A percentile compares a stretch with the other conserved stretches of the same genome.
Conservation (phyloP, 148 eudicot genomes). For the Rhododendron williamsianum region DNA sequence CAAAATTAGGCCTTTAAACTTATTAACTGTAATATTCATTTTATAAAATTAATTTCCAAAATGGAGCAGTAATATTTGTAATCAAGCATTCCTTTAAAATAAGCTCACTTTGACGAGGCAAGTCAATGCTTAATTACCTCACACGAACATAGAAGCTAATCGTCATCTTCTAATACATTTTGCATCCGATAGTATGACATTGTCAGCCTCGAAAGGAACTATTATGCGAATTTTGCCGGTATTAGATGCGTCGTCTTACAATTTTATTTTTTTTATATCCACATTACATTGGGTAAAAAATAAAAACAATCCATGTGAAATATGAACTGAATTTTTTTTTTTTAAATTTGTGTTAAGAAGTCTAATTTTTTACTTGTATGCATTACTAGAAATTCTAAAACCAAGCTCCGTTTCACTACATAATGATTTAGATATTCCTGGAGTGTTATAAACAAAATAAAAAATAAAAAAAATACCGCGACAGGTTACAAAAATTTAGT, state of each 20-base stretch:
- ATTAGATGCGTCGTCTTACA: background rate
- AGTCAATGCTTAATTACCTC: background rate
- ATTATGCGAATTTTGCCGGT: background rate
- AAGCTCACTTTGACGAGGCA: too few relatives aligned
- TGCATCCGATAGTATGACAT: background rate
- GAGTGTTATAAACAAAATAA: background rate
- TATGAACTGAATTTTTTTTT: background rate
- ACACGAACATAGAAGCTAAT: background rate
- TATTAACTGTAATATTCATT: too few relatives aligned
- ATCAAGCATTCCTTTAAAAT: background rate
- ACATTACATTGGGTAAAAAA: background rate
- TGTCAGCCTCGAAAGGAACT: background rate
- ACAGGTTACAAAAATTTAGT: background rate
- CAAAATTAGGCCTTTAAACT: too few relatives aligned
- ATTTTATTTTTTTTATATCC: background rate
- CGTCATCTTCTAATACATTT: background rate
- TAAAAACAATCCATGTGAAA: background rate
- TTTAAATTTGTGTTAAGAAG: background rate
- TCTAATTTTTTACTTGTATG: too few relatives aligned
- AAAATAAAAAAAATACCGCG: too few relatives aligned
- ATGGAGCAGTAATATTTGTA: background rate
- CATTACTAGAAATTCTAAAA: background rate
- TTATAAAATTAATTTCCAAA: background rate
- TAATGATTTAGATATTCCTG: too few relatives aligned
- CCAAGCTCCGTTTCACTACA: background rate